These are phyloP conservation scores for Magnusiomyces fungicola DNA, from an alignment of 1,139 yeast species.

Conservation along the genomic window DNA sequence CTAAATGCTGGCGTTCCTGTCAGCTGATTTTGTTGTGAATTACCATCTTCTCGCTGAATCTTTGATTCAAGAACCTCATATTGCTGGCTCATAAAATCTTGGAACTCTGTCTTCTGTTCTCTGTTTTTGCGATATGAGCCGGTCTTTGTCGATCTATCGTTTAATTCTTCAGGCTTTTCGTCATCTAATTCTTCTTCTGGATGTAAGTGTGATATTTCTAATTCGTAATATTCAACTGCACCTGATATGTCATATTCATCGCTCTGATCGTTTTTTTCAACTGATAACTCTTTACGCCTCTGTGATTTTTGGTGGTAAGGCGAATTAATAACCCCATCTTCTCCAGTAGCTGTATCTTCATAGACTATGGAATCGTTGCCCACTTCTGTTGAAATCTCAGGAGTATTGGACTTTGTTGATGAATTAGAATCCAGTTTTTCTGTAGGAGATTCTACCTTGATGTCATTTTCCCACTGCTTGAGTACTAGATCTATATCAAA, in stretches of 20 bases:
- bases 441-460: not conserved
- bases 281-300: not conserved
- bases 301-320: too few relatives aligned
- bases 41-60: constrained; percentile 6
- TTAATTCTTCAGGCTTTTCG: not conserved
- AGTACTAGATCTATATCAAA: constrained; percentile 21
- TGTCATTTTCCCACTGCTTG: constrained; percentile 16
- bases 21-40: too few relatives aligned
- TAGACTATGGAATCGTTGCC: constrained; percentile 10
- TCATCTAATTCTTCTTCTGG: not conserved
- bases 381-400: too few relatives aligned
- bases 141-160: not conserved
- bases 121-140: not conserved
- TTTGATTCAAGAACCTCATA: constrained; percentile 18
- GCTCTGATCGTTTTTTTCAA: not conserved
- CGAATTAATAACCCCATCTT: not conserved
- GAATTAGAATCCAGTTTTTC: too few relatives aligned
- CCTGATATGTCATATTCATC: constrained; percentile 5
- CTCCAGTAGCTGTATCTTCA: constrained; percentile 3
- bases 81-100: constrained; percentile 23
- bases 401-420: too few relatives aligned
- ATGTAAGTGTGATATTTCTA: not conserved
- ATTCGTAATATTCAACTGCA: constrained; percentile 4
- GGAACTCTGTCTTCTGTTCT: constrained; percentile 20
- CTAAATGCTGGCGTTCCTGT: too few relatives aligned